Evolutionary conservation across 345 rosid genomes (phyloP), one percentile per base, ranked within the genome.

Genomic region (Murraya koenigii): DNA sequence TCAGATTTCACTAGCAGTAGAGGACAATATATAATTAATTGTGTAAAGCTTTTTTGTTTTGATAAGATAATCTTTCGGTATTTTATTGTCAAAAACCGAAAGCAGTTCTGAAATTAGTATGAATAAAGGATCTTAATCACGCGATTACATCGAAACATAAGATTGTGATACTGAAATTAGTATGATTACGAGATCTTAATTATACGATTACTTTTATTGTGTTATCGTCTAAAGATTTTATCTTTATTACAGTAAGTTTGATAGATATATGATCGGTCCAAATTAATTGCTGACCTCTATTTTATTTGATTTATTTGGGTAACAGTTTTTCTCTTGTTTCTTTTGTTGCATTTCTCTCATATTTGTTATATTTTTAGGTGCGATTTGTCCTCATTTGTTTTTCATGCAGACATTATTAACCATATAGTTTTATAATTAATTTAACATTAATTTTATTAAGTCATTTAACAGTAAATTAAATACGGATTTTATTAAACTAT

Each of bases 1-100:
- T 80, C 82, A 69, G 52, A 75, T 69, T 75, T 80, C 82, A 75
- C 83, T 65, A 66, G 15, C 10, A 71, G 79, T n/a, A 76, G 79
- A 75, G 63, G 63, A 36, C 30, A 22, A 52, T 61, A 35, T 4
- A 55, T 28, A 44, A 62, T 62, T 39, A 61, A 75, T n/a, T 47
- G 28, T 44, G 41, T 30, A 22, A 7, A 20, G 30, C 54, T 22
- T 41, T 10, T 38, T 55, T 58, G 32, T 74, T 74, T 61, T 61
- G 68, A 74, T 74, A 74, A 41, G 68, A 74, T 74, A 28, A 62
- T 39, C 33, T 8, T 41, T 73, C 62, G 15, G 67, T 59, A 22
- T 78, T 78, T 47, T 25, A 49, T 36, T 49, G 49, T 55, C 36
- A 33, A 23, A 52, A 71, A 52, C 23, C 22, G 60, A 52, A 52